Evolutionary conservation across 2,329 filamentous ascomycete species (phyloP).

Genomic region (Cylindrodendrum hubeiense): DNA sequence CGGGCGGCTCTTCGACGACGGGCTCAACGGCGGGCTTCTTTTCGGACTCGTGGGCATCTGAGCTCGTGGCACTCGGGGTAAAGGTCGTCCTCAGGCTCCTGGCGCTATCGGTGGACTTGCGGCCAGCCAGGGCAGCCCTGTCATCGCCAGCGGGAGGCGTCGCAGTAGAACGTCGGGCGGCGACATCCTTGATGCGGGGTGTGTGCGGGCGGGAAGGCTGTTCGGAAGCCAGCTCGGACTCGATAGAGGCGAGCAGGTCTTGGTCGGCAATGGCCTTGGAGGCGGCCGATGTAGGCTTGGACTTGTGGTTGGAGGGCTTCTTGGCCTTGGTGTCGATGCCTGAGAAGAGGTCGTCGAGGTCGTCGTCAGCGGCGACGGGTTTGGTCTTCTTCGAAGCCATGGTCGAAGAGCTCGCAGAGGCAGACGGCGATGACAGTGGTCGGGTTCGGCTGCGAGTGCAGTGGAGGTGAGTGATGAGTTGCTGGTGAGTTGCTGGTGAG

Average conservation of each 20-base stretch:
- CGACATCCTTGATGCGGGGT: slow-evolving; percentile 74
- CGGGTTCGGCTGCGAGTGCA: neutral
- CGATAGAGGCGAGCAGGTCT: slow-evolving; percentile 89
- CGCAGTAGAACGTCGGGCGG: slow-evolving; percentile 59
- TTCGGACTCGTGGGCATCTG: slow-evolving; percentile 69
- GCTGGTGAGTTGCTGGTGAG: slow-evolving; percentile 9
- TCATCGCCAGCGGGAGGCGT: slow-evolving; percentile 74
- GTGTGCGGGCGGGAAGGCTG: slow-evolving; percentile 84
- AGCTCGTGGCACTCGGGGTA: slow-evolving; percentile 76
- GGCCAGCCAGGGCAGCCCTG: slow-evolving; percentile 57
- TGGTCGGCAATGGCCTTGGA: slow-evolving; percentile 67
- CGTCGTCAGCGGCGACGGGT: slow-evolving; percentile 68
- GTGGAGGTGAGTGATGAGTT: neutral
- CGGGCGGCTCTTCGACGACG: slow-evolving; percentile 46
- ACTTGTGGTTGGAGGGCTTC: slow-evolving; percentile 59
- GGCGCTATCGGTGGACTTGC: slow-evolving; percentile 84
- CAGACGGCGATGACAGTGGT: slow-evolving; percentile 13
- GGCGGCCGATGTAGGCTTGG: slow-evolving; percentile 62
- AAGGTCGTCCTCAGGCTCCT: slow-evolving; percentile 78
- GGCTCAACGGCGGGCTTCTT: slow-evolving; percentile 64
- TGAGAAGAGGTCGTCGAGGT: slow-evolving; percentile 75
- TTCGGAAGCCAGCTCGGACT: slow-evolving; percentile 77
- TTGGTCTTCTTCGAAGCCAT: slow-evolving; percentile 75
- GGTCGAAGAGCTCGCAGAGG: slow-evolving; percentile 35
- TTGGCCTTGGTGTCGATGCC: slow-evolving; percentile 67